Evolutionary conservation across 345 rosid species (phyloP).

Genomic region (Eucalyptus leucophloia): DNA sequence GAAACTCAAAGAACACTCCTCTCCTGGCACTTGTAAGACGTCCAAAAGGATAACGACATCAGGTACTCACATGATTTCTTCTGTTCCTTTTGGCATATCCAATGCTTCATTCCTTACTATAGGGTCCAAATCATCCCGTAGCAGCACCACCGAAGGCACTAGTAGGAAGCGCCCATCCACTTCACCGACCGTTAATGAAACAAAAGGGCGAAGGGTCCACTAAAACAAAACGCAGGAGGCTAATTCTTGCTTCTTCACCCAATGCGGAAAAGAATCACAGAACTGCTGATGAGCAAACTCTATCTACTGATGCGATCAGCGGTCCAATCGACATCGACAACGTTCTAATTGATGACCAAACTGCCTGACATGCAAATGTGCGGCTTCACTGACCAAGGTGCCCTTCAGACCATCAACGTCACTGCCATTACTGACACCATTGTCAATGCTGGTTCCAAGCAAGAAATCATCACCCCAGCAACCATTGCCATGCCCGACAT

Average conservation of each 20-base stretch:
- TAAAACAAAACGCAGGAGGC: not conserved
- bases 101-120: not conserved
- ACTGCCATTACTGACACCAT: not conserved
- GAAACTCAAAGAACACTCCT: not conserved
- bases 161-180: not conserved
- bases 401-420: not conserved
- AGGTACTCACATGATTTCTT: not conserved
- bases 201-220: not conserved
- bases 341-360: not conserved
- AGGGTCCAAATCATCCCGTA: not conserved
- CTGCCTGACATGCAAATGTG: not conserved
- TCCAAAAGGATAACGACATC: not conserved
- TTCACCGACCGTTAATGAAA: not conserved
- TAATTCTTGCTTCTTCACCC: not conserved
- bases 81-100: not conserved
- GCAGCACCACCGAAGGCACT: not conserved
- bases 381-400: not conserved
- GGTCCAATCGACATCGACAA: not conserved
- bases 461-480: not conserved
- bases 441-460: not conserved
- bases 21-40: not conserved
- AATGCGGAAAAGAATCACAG: not conserved
- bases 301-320: not conserved
- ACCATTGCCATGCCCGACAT: not conserved
- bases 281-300: not conserved